A percentile compares a stretch with the other conserved stretches of the same genome.
These are phyloP conservation scores for Glomus cerebriforme DNA, from an alignment of 192 early-diverging fungal genomes.

Conservation along the genomic window DNA sequence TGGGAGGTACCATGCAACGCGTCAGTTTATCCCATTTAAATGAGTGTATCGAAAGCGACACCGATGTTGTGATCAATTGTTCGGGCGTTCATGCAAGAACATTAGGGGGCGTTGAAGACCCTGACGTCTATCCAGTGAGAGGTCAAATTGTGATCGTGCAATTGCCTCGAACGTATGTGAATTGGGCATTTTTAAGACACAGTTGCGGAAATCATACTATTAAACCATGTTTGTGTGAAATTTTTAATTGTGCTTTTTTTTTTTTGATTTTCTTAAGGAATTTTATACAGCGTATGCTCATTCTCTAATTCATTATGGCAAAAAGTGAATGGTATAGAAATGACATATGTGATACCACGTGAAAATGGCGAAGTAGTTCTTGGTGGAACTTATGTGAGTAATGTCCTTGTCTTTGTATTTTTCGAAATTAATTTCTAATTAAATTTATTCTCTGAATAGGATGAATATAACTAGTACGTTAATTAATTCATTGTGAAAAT, in stretches of 20 bases:
- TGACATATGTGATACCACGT: slow-evolving; percentile 76
- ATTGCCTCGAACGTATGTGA: slow-evolving; percentile 60
- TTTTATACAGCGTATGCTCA: background rate
- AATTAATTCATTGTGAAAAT: background rate
- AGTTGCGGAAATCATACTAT: slow-evolving; percentile 36
- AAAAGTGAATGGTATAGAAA: slow-evolving; percentile 30
- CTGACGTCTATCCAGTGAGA: slow-evolving; percentile 69
- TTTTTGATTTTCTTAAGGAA: background rate
- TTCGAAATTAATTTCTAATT: background rate
- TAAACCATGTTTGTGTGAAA: background rate
- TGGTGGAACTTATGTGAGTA: slow-evolving; percentile 58
- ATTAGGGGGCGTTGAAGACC: slow-evolving; percentile 74
- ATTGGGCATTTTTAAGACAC: slow-evolving; percentile 43
- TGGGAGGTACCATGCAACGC: slow-evolving; percentile 52
- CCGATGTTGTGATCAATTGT: slow-evolving; percentile 77
- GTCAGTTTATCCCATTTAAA: slow-evolving; percentile 48
- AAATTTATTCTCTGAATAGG: background rate
- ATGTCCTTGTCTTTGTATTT: background rate
- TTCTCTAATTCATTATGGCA: background rate
- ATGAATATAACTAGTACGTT: slow-evolving; percentile 17
- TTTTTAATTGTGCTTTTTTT: background rate
- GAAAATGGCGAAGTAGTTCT: slow-evolving; percentile 74
- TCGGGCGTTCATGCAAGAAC: slow-evolving; percentile 68
- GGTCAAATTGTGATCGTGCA: slow-evolving; percentile 79
- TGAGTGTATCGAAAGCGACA: slow-evolving; percentile 43